A percentile compares a stretch with the other conserved stretches of the same genome.
phyloP scores from a whole-genome alignment of 768 basidiomycete species.

The Botryobasidium botryosum region DNA sequence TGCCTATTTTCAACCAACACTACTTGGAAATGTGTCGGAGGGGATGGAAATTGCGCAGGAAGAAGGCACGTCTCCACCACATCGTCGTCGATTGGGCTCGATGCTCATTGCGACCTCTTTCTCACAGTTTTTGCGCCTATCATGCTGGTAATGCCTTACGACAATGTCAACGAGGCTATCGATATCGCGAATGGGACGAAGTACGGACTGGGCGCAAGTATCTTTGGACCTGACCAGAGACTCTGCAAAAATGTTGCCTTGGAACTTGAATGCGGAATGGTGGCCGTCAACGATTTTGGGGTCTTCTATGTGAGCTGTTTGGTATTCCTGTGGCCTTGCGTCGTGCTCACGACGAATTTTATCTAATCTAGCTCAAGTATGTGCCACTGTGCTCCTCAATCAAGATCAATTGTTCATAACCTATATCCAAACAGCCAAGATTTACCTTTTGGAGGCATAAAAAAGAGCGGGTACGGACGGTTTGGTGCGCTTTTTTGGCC shows the following conservation, averaged over 20 bases:
- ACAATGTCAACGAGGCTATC: slow-evolving; percentile 69
- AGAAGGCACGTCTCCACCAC: slow-evolving; percentile 42
- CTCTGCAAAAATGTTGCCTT: slow-evolving; percentile 68
- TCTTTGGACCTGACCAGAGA: slow-evolving; percentile 76
- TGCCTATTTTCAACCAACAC: slow-evolving; percentile 72
- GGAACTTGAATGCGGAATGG: slow-evolving; percentile 86
- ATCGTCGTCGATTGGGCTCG: not conserved
- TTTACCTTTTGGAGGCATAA: slow-evolving; percentile 87
- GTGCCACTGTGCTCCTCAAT: slow-evolving; percentile 19
- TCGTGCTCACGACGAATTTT: slow-evolving; percentile 7
- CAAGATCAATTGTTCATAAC: too few relatives aligned
- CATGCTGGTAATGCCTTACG: slow-evolving; percentile 72
- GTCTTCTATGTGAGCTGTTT: slow-evolving; percentile 57
- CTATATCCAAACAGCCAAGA: slow-evolving; percentile 74
- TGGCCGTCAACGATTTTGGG: slow-evolving; percentile 88
- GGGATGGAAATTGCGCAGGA: slow-evolving; percentile 60
- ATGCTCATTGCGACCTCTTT: not conserved
- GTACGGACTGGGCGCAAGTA: slow-evolving; percentile 85
- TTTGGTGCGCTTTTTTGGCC: slow-evolving; percentile 46
- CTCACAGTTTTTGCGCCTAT: slow-evolving; percentile 78
- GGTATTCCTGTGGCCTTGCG: not conserved
- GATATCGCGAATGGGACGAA: slow-evolving; percentile 74
- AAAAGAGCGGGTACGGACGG: slow-evolving; percentile 82
- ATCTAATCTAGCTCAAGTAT: slow-evolving; percentile 41
- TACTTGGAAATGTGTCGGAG: slow-evolving; percentile 60